Evolutionary conservation across 148 eudicot genomes (phyloP).

Genomic region (Chenopodium suecicum): DNA sequence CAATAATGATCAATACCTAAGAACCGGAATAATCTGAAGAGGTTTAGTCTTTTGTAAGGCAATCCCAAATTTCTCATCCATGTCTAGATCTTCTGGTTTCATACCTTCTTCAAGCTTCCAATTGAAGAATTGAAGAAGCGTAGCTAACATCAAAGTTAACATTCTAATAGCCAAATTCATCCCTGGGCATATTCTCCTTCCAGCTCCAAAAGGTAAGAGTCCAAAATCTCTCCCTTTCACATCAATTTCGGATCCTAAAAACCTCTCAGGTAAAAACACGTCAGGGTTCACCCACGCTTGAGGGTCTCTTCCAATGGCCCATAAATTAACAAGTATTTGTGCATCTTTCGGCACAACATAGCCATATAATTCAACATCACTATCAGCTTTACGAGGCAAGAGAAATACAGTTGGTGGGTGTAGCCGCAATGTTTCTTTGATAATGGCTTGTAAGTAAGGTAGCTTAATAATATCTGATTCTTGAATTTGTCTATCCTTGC

Average conservation of each 20-base stretch:
- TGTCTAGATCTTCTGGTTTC: constrained; percentile 30
- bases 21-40: constrained; percentile 12
- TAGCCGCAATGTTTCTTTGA: constrained; percentile 53
- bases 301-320: constrained; percentile 67
- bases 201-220: constrained; percentile 45
- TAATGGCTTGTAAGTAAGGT: constrained; percentile 58
- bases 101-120: constrained; percentile 41
- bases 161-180: constrained; percentile 44
- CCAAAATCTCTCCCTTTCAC: constrained; percentile 53
- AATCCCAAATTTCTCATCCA: constrained; percentile 49
- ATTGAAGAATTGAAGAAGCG: constrained; percentile 47
- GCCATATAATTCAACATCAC: constrained; percentile 38
- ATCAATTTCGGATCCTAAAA: constrained; percentile 38
- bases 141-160: constrained; percentile 42
- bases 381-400: constrained; percentile 58
- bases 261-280: constrained; percentile 53
- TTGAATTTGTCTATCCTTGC: constrained; percentile 26
- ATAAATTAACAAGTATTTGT: constrained; percentile 55
- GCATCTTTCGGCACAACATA: constrained; percentile 51
- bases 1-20: neutral
- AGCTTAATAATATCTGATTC: constrained; percentile 34
- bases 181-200: constrained; percentile 61
- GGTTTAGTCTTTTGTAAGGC: constrained; percentile 35
- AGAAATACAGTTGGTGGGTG: constrained; percentile 62
- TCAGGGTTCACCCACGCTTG: constrained; percentile 44